These are phyloP conservation scores for Aureobasidium vineae DNA, from an alignment of 2,329 filamentous ascomycete genomes.

Conservation along the genomic window DNA sequence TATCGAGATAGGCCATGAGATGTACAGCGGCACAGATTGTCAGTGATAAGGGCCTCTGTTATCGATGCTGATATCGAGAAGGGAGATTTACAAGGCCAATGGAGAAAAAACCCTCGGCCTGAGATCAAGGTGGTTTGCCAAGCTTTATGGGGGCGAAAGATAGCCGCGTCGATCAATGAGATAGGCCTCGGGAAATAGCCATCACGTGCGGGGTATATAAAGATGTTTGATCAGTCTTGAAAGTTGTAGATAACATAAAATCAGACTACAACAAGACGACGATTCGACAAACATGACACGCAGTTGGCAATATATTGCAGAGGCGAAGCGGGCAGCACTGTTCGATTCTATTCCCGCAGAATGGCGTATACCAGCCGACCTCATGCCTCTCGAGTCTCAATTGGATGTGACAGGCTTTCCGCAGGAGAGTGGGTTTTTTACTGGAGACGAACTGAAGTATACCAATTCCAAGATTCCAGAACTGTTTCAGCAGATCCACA, in stretches of 20 bases:
- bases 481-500: slow-evolving; percentile 44
- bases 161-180: slow-evolving; percentile 5
- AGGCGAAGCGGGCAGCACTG: slow-evolving; percentile 11
- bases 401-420: slow-evolving; percentile 59
- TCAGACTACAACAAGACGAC: neutral
- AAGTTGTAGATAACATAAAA: neutral
- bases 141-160: slow-evolving; percentile 18
- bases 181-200: slow-evolving; percentile 21
- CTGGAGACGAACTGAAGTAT: slow-evolving; percentile 51
- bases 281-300: slow-evolving; percentile 1
- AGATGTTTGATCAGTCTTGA: neutral
- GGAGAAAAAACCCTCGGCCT: neutral
- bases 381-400: slow-evolving; percentile 55
- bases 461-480: slow-evolving; percentile 45
- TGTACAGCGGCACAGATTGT: neutral
- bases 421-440: slow-evolving; percentile 59
- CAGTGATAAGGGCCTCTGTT: neutral
- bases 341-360: slow-evolving; percentile 55
- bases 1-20: slow-evolving; percentile 21
- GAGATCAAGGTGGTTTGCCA: slow-evolving; percentile 22
- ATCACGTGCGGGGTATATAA: slow-evolving; percentile 21
- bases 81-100: neutral
- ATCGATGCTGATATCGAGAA: neutral
- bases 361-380: slow-evolving; percentile 55
- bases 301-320: slow-evolving; percentile 26